Conservation (phyloP, 495 filamentous ascomycete species). For the Penicillium malachiteum region DNA sequence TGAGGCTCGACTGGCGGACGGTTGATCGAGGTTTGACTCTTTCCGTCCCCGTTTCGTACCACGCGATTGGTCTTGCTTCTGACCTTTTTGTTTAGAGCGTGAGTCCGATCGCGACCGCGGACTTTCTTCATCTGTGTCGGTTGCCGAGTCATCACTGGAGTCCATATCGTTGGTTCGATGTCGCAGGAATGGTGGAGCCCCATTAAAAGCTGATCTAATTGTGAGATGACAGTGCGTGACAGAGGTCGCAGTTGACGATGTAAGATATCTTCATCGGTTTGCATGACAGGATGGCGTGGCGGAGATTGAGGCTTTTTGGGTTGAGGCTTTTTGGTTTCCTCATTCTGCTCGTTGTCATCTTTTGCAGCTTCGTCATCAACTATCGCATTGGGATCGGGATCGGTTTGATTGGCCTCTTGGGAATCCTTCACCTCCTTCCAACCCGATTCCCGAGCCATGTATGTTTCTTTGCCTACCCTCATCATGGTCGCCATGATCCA, state of each 20-base stretch:
- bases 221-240: slow-evolving; percentile 60
- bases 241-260: slow-evolving; percentile 60
- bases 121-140: slow-evolving; percentile 11
- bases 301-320: background rate
- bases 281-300: slow-evolving; percentile 39
- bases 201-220: slow-evolving; percentile 64
- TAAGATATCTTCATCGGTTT: slow-evolving; percentile 64
- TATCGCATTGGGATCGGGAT: slow-evolving; percentile 4
- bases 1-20: slow-evolving; percentile 11
- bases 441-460: slow-evolving; percentile 30
- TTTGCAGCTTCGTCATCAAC: slow-evolving; percentile 1
- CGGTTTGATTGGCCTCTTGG: background rate
- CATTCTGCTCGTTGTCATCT: background rate
- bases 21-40: background rate
- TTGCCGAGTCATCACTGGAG: slow-evolving; percentile 20
- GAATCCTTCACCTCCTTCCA: slow-evolving; percentile 7
- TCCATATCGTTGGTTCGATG: slow-evolving; percentile 34
- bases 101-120: slow-evolving; percentile 8
- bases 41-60: slow-evolving; percentile 24
- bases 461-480: slow-evolving; percentile 63
- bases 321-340: slow-evolving; percentile 8
- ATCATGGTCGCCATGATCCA: slow-evolving; percentile 61
- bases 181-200: slow-evolving; percentile 64
- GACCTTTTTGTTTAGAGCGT: slow-evolving; percentile 10
- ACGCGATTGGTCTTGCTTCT: slow-evolving; percentile 25